phyloP scores from a whole-genome alignment of 2,329 filamentous ascomycete genomes.

The Diaporthe vexans region DNA sequence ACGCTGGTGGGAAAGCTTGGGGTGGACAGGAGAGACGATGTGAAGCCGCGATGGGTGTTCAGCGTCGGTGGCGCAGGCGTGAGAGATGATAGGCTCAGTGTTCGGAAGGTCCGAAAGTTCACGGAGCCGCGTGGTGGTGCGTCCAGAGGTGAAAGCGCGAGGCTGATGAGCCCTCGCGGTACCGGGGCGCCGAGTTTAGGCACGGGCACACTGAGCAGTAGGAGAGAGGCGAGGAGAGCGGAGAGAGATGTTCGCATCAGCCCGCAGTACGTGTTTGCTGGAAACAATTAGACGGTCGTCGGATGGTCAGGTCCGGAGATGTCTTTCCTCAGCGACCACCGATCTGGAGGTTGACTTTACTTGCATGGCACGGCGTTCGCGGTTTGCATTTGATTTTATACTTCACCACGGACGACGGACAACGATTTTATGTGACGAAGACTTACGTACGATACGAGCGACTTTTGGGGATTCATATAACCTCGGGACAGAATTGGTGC shows the following conservation, averaged over 20 bases:
- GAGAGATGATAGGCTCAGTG: constrained; percentile 57
- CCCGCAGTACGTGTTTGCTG: constrained; percentile 40
- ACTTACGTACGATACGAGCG: constrained; percentile 25
- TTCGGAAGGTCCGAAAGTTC: constrained; percentile 60
- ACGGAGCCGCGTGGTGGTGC: constrained; percentile 55
- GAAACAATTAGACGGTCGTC: neutral
- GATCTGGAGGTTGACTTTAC: neutral
- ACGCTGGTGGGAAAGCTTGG: constrained; percentile 80
- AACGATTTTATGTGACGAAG: constrained; percentile 32
- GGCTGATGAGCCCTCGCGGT: constrained; percentile 44
- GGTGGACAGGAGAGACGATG: constrained; percentile 59
- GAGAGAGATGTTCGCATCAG: constrained; percentile 31
- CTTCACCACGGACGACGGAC: constrained; percentile 14
- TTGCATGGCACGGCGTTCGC: constrained; percentile 41
- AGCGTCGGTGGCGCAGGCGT: constrained; percentile 54
- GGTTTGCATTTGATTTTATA: constrained; percentile 15
- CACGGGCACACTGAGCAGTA: constrained; percentile 42
- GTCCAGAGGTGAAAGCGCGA: constrained; percentile 35
- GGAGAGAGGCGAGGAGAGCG: constrained; percentile 48
- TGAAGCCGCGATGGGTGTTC: constrained; percentile 67
- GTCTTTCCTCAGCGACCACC: neutral
- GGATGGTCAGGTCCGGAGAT: neutral
- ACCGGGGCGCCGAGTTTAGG: constrained; percentile 29
- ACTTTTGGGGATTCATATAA: neutral
- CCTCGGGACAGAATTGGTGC: constrained; percentile 8